These are phyloP conservation scores for Beta macrorhiza DNA, from an alignment of 179 eudicot species.

Conservation along the genomic window DNA sequence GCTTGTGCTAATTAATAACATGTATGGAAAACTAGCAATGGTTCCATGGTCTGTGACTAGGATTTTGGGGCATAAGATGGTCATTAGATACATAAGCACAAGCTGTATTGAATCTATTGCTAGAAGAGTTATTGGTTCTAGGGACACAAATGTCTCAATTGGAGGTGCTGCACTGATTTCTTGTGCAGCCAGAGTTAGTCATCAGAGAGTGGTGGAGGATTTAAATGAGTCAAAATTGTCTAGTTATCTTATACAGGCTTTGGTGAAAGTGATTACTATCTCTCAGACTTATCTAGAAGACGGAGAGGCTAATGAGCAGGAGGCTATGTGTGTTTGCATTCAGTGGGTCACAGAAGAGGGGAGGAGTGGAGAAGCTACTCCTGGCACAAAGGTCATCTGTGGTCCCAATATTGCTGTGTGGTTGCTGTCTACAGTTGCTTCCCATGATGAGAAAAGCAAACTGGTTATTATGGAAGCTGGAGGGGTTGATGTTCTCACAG, in stretches of 20 bases:
- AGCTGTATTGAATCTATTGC: no score
- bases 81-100: no score
- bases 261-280: slow-evolving; percentile 73
- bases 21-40: not conserved
- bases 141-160: slow-evolving; percentile 58
- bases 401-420: slow-evolving; percentile 71
- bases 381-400: slow-evolving; percentile 47
- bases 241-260: slow-evolving; percentile 34
- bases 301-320: slow-evolving; percentile 39
- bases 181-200: slow-evolving; percentile 53
- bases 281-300: slow-evolving; percentile 41
- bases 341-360: slow-evolving; percentile 41
- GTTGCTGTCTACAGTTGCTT: slow-evolving; percentile 83
- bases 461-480: slow-evolving; percentile 69
- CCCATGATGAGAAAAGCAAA: slow-evolving; percentile 66
- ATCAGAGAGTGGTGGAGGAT: slow-evolving; percentile 56
- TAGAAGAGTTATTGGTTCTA: slow-evolving; percentile 37
- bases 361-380: slow-evolving; percentile 32
- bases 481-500: no score
- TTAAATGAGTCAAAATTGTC: slow-evolving; percentile 9
- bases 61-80: no score
- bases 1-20: not conserved
- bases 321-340: slow-evolving; percentile 24
- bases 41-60: no score
- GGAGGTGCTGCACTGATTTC: slow-evolving; percentile 92